A percentile compares a stretch with the other conserved stretches of the same genome.
Evolutionary conservation across 1,139 yeast genomes (phyloP).

Genomic region (Blastobotrys aristatus): DNA sequence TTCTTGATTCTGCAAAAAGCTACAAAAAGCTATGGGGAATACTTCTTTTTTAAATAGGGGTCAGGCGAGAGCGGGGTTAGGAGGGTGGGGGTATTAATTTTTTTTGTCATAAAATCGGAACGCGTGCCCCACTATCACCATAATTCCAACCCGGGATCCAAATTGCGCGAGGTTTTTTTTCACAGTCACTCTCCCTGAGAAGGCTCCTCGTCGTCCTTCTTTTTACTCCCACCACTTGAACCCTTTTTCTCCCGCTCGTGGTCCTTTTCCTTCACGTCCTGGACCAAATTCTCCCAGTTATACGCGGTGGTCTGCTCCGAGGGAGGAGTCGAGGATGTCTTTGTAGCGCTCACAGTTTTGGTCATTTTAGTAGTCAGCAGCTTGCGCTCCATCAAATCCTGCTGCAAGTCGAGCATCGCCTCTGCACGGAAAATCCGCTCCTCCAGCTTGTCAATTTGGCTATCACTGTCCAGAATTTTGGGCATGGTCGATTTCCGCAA

Average conservation of each 20-base stretch:
- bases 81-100: no score
- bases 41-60: no score
- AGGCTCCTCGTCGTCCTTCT: no score
- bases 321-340: not conserved
- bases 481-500: conserved; percentile 1
- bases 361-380: not conserved
- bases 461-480: not conserved
- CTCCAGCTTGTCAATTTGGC: not conserved
- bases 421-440: not conserved
- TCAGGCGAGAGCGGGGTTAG: no score
- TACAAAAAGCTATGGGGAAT: not conserved
- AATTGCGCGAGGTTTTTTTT: no score
- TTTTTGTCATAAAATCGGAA: no score
- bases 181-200: no score
- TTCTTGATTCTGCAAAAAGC: not conserved
- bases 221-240: not conserved
- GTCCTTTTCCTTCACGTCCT: conserved; percentile 1
- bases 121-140: no score
- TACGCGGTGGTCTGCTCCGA: conserved; percentile 3
- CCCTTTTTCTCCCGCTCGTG: not conserved
- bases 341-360: not conserved
- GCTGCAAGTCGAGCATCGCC: not conserved
- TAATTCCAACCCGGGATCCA: no score
- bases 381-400: not conserved
- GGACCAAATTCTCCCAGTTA: not conserved